Percentiles rank a stretch among this genome's conserved stretches.
These are phyloP conservation scores for Hyaloperonospora brassicae DNA, from an alignment of 352 stramenopile species.

Conservation along the genomic window DNA sequence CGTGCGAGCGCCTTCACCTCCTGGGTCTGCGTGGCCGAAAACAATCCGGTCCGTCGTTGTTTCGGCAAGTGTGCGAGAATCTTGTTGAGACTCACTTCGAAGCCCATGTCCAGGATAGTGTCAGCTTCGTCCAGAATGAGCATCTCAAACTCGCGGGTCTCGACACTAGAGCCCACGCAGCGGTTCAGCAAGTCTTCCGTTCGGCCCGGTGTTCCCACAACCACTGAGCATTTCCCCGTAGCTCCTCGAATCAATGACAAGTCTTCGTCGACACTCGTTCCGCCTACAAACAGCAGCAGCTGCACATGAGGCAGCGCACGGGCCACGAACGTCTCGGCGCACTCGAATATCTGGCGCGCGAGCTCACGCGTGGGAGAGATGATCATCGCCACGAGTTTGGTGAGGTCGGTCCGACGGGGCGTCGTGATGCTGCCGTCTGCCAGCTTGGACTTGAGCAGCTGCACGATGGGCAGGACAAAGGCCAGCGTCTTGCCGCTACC, in stretches of 20 bases:
- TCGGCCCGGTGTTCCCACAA: constrained; percentile 78
- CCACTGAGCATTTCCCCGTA: constrained; percentile 56
- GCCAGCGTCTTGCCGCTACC: constrained; percentile 93
- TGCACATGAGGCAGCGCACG: constrained; percentile 54
- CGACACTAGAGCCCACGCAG: constrained; percentile 68
- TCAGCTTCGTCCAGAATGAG: constrained; percentile 99
- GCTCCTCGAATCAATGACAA: constrained; percentile 51
- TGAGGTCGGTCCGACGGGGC: constrained; percentile 39
- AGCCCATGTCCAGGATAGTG: constrained; percentile 96
- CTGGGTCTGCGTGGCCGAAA: constrained; percentile 88
- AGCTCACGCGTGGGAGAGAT: constrained; percentile 87
- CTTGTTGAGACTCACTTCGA: constrained; percentile 91
- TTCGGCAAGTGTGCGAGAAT: constrained; percentile 95
- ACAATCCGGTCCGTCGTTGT: constrained; percentile 92
- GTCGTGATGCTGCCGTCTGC: constrained; percentile 48
- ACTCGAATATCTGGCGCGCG: constrained; percentile 79
- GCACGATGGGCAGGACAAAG: constrained; percentile 91
- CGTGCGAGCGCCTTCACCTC: constrained; percentile 94
- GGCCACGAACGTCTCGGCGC: constrained; percentile 52
- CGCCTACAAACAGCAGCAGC: constrained; percentile 86
- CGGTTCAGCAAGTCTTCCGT: constrained; percentile 84
- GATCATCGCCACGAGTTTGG: constrained; percentile 76
- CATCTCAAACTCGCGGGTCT: constrained; percentile 92
- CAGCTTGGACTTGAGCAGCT: constrained; percentile 78
- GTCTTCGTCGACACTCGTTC: constrained; percentile 84